These are phyloP conservation scores for Candida ulmi DNA, from an alignment of 805 yeast species.

Conservation along the genomic window DNA sequence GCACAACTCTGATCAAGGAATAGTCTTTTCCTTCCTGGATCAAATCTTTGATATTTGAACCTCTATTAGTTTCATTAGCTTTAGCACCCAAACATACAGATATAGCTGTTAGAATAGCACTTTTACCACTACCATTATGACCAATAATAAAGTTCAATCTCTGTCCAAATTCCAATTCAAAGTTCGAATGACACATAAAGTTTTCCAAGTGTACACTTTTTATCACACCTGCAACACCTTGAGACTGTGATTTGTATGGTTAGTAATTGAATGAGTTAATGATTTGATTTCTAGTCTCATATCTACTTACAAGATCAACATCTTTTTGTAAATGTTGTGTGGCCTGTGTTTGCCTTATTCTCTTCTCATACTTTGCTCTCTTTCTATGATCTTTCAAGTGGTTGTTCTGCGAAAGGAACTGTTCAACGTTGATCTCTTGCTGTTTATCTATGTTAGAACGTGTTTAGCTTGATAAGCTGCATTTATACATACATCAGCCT, in stretches of 20 bases:
- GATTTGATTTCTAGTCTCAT: no score
- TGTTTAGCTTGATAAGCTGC: no score
- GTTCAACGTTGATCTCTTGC: conserved; percentile 14
- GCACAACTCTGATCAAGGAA: conserved; percentile 60
- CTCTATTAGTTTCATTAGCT: conserved; percentile 85
- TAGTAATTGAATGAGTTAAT: no score
- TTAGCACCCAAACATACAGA: conserved; percentile 85
- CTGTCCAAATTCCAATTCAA: conserved; percentile 71
- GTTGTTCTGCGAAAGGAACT: conserved; percentile 14
- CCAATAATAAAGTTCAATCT: conserved; percentile 85
- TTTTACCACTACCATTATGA: conserved; percentile 86
- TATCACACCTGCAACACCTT: conserved; percentile 54
- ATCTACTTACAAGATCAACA: background rate
- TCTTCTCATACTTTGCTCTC: conserved; percentile 6
- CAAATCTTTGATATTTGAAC: conserved; percentile 59
- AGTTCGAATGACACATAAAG: conserved; percentile 88
- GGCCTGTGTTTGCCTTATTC: conserved; percentile 11
- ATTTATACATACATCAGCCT: no score
- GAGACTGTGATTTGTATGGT: background rate
- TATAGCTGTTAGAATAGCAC: conserved; percentile 83
- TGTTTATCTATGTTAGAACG: background rate
- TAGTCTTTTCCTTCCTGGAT: conserved; percentile 71
- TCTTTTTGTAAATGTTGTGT: background rate
- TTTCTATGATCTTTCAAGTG: conserved; percentile 4
- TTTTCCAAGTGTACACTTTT: conserved; percentile 57